These are phyloP conservation scores for Botrytis hyacinthi DNA, from an alignment of 2,329 filamentous ascomycete genomes.

Conservation along the genomic window DNA sequence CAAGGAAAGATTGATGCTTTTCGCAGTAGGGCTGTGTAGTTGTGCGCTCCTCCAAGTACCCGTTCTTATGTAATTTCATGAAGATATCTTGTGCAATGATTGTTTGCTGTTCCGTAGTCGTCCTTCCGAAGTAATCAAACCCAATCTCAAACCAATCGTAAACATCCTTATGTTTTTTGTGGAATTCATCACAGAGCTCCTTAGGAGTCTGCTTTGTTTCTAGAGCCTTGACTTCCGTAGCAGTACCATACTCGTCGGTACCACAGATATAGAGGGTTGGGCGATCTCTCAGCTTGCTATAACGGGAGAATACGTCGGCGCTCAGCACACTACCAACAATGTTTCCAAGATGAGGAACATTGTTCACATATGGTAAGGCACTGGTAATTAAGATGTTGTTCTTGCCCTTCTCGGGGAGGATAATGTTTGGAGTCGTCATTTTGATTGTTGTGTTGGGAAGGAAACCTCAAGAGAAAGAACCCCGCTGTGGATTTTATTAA, in stretches of 20 bases:
- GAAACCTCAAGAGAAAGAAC: slow-evolving; percentile 5
- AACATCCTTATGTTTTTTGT: slow-evolving; percentile 82
- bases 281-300: slow-evolving; percentile 74
- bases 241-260: slow-evolving; percentile 92
- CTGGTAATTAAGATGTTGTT: slow-evolving; percentile 88
- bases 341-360: slow-evolving; percentile 82
- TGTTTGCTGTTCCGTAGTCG: slow-evolving; percentile 84
- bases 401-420: slow-evolving; percentile 69
- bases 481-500: slow-evolving; percentile 18
- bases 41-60: slow-evolving; percentile 80
- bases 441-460: slow-evolving; percentile 13
- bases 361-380: slow-evolving; percentile 82
- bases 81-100: slow-evolving; percentile 93
- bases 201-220: slow-evolving; percentile 81
- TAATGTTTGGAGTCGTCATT: slow-evolving; percentile 39
- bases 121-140: slow-evolving; percentile 94
- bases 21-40: slow-evolving; percentile 92
- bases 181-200: slow-evolving; percentile 89
- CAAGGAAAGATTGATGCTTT: slow-evolving; percentile 70
- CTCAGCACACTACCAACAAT: slow-evolving; percentile 84
- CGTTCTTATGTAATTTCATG: slow-evolving; percentile 80
- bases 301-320: slow-evolving; percentile 82
- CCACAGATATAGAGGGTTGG: slow-evolving; percentile 85
- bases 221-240: slow-evolving; percentile 91
- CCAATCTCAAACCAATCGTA: slow-evolving; percentile 96